Evolutionary conservation across 2,329 filamentous ascomycete species (phyloP).

Genomic region (Cytospora piceicola): DNA sequence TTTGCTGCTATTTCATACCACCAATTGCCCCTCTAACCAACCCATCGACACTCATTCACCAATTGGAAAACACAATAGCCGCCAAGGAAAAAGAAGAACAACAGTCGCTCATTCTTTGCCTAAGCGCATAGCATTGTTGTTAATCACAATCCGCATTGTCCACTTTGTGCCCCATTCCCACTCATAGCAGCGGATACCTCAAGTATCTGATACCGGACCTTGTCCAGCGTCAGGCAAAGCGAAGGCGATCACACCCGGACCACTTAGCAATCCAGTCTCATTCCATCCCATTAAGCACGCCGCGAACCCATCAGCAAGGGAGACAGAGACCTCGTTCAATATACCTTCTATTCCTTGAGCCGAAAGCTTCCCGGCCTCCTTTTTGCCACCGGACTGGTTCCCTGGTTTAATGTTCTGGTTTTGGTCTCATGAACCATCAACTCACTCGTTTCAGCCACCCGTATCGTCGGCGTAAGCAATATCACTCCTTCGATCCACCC

Average conservation of each 20-base stretch:
- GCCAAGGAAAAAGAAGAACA: not conserved
- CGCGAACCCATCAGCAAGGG: not conserved
- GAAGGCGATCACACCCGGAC: constrained; percentile 27
- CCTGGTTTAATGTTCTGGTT: constrained; percentile 5
- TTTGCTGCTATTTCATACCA: not conserved
- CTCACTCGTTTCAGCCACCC: constrained; percentile 9
- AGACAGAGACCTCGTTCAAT: not conserved
- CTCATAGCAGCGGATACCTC: not conserved
- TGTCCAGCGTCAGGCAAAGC: constrained; percentile 25
- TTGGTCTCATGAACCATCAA: not conserved
- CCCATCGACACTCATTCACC: constrained; percentile 15
- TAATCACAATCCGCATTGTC: constrained; percentile 27
- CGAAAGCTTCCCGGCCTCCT: not conserved
- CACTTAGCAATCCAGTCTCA: constrained; percentile 10
- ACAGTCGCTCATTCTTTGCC: constrained; percentile 11
- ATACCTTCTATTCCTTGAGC: not conserved
- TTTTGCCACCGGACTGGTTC: constrained; percentile 9
- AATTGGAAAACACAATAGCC: constrained; percentile 7
- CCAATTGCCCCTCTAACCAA: not conserved
- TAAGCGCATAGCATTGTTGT: constrained; percentile 17
- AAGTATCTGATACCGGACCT: constrained; percentile 24
- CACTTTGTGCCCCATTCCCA: constrained; percentile 17
- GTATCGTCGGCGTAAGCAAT: constrained; percentile 9
- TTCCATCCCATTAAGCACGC: not conserved
- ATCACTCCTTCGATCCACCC: constrained; percentile 14